Evolutionary conservation across 2,329 filamentous ascomycete genomes (phyloP), one percentile per base, ranked within the genome.

Genomic region (Stagonosporopsis chrysanthemi): DNA sequence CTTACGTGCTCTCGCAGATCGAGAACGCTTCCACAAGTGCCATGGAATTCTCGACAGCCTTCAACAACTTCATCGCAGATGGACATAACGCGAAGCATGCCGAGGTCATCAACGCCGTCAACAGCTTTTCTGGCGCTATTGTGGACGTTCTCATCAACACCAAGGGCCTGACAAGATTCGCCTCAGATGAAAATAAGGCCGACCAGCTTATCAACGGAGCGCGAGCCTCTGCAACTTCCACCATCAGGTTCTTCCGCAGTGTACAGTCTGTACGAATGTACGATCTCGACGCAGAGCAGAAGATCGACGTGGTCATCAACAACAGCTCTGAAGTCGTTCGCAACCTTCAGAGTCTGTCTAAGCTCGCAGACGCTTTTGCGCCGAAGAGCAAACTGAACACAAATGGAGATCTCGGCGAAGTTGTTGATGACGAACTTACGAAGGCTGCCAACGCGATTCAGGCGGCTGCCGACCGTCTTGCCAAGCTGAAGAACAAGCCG

Each of bases 11-110:
- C 47, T 98, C 94, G 2, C 94, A 98, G 76, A 93, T 98, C 56
- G 95, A 99, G 75, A 99, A 98, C 81, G 93, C 95, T 0, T 95
- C 93, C 7, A 88, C 92, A 9, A 96, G 88, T 64, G 92, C 95
- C 12, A 98, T 96, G 77, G 95, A 99, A 75, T 99, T 99, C 77
- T 95, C 94, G 1, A 98, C 94, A 0, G 89, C 95, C 0, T 99
- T 98, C 83, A 99, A 97, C 81, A 96, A 96, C 78, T 98, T 96
- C 77, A 96, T 99, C 69, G 95, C 94, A 7, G 95, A 99, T 73
- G 95, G 95, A 0, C 93, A 94, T 5, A 96, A 93, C 76, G 92
- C 91, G 73, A 88, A 88, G 9, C 92, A 97, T 71, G 86, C 90
- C 2, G 93, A 97, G 58, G 90, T 99, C 60, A 98, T 98, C 77